Evolutionary conservation across 2,329 filamentous ascomycete genomes (phyloP).

Genomic region (Calonectria multiphialidica): DNA sequence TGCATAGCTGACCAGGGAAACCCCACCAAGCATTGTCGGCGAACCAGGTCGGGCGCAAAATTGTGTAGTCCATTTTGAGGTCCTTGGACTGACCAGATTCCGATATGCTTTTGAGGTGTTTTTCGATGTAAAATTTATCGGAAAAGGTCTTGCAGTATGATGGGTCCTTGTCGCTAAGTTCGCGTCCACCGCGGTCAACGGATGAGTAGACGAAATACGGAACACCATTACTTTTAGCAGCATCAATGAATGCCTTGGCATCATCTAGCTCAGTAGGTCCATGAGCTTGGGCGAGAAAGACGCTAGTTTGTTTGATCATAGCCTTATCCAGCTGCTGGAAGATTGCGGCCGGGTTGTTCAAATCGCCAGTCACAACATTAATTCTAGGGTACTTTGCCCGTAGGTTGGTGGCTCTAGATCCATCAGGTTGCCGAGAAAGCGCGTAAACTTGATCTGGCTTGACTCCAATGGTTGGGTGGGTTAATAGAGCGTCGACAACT

Average conservation of each 20-base stretch:
- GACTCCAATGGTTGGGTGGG: conserved; percentile 54
- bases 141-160: conserved; percentile 47
- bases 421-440: conserved; percentile 61
- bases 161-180: conserved; percentile 58
- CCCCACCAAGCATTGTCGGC: conserved; percentile 43
- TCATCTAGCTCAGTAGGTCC: conserved; percentile 56
- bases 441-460: conserved; percentile 53
- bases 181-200: conserved; percentile 72
- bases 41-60: conserved; percentile 45
- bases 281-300: conserved; percentile 45
- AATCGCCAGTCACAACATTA: conserved; percentile 66
- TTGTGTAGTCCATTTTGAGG: conserved; percentile 41
- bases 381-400: conserved; percentile 54
- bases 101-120: conserved; percentile 61
- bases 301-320: conserved; percentile 27
- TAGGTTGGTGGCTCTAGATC: conserved; percentile 54
- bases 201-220: conserved; percentile 72
- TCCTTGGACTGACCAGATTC: background rate
- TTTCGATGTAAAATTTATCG: conserved; percentile 70
- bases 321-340: conserved; percentile 50
- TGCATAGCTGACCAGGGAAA: conserved; percentile 40
- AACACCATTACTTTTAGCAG: conserved; percentile 61
- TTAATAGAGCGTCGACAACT: conserved; percentile 41
- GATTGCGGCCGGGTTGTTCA: conserved; percentile 60
- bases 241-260: conserved; percentile 66